A percentile compares a stretch with the other conserved stretches of the same genome.
These are phyloP conservation scores for Lepidium didymum DNA, from an alignment of 345 rosid genomes.

Conservation along the genomic window DNA sequence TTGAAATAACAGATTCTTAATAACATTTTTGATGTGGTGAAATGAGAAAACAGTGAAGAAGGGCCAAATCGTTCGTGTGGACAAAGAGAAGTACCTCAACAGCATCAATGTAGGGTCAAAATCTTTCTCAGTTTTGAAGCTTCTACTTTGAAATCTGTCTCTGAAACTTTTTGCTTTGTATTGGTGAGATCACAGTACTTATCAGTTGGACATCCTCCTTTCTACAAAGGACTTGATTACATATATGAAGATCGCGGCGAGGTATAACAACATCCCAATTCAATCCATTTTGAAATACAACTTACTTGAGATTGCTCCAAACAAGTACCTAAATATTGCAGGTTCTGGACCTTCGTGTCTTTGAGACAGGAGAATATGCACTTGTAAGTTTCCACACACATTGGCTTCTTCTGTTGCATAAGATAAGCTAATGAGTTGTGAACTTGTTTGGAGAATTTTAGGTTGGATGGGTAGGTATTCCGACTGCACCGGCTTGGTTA, in stretches of 20 bases:
- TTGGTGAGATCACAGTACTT: conserved; percentile 51
- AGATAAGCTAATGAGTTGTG: neutral
- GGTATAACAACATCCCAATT: conserved; percentile 31
- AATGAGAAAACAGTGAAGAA: conserved; percentile 70
- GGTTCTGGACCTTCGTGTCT: conserved; percentile 72
- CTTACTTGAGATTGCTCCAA: neutral
- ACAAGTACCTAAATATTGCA: conserved; percentile 12
- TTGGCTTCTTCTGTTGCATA: neutral
- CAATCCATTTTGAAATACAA: neutral
- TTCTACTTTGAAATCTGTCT: neutral
- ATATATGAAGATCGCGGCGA: conserved; percentile 93
- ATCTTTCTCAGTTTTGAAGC: neutral
- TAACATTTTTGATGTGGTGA: neutral
- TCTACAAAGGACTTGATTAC: conserved; percentile 90
- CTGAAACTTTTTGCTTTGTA: neutral
- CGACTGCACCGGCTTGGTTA: conserved; percentile 95
- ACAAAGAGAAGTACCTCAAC: conserved; percentile 88
- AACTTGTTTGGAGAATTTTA: conserved; percentile 9
- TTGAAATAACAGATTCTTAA: neutral
- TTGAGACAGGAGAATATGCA: conserved; percentile 94
- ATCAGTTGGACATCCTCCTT: conserved; percentile 93
- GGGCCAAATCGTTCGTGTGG: conserved; percentile 96
- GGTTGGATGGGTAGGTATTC: conserved; percentile 93
- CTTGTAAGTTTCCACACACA: conserved; percentile 57
- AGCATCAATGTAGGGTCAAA: conserved; percentile 58